Percentiles rank a stretch among this genome's conserved stretches.
These are phyloP conservation scores for Solanum okadae DNA, from an alignment of 257 asterid species.

Conservation along the genomic window DNA sequence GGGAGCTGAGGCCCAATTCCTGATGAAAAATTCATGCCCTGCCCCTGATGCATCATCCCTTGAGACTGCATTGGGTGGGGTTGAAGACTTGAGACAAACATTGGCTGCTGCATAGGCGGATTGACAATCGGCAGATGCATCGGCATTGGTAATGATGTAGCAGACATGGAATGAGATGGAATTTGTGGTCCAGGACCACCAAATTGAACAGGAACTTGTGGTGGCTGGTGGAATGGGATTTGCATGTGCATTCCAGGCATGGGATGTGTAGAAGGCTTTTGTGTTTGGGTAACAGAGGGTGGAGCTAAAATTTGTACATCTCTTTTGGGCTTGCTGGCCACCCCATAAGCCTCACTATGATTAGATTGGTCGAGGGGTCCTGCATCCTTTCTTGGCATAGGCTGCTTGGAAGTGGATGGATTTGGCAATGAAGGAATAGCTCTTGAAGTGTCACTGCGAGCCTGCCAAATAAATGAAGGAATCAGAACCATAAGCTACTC, in stretches of 20 bases:
- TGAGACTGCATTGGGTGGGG: constrained; percentile 74
- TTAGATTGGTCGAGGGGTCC: constrained; percentile 32
- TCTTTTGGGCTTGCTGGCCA: constrained; percentile 41
- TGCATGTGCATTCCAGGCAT: constrained; percentile 53
- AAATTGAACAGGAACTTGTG: constrained; percentile 56
- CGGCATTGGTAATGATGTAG: constrained; percentile 43
- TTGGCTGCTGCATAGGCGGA: constrained; percentile 54
- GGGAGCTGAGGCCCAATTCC: constrained; percentile 65
- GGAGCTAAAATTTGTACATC: constrained; percentile 45
- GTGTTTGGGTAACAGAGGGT: constrained; percentile 42
- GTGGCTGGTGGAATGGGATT: constrained; percentile 43
- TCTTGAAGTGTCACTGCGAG: constrained; percentile 40
- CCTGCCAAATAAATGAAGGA: constrained; percentile 29
- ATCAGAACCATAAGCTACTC: not conserved
- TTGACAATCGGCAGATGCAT: constrained; percentile 59
- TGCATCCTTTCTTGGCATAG: constrained; percentile 40
- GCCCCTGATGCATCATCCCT: constrained; percentile 81
- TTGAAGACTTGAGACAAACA: constrained; percentile 66
- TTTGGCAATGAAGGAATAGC: constrained; percentile 37
- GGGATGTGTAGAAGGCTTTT: constrained; percentile 48
- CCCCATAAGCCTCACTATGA: constrained; percentile 33
- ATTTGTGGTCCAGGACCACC: constrained; percentile 77
- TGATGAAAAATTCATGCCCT: constrained; percentile 46
- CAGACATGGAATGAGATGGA: constrained; percentile 68
- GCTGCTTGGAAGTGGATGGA: constrained; percentile 60